These are phyloP conservation scores for Cordyceps pruinosa DNA, from an alignment of 2,329 filamentous ascomycete genomes.

Conservation along the genomic window DNA sequence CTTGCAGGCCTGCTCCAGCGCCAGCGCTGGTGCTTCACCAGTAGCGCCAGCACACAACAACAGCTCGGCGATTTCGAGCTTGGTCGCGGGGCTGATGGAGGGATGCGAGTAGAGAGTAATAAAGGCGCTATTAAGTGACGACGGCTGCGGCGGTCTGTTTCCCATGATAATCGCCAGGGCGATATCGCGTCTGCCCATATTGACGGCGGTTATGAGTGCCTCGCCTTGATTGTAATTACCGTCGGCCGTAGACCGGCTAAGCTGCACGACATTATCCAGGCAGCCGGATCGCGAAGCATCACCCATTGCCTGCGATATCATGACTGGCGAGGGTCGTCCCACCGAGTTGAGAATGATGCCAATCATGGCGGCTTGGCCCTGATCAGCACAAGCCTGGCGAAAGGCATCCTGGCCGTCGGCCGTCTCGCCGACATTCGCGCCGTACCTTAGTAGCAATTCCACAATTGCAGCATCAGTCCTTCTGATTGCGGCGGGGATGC, in stretches of 20 bases:
- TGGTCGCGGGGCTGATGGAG: conserved; percentile 41
- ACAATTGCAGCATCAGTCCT: conserved; percentile 36
- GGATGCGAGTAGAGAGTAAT: conserved; percentile 38
- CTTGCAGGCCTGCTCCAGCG: conserved; percentile 41
- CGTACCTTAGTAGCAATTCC: conserved; percentile 43
- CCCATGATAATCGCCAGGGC: conserved; percentile 48
- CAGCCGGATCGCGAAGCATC: conserved; percentile 45
- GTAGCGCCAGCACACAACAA: conserved; percentile 52
- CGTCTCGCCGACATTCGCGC: conserved; percentile 41
- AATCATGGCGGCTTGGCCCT: conserved; percentile 39
- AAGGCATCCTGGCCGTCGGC: conserved; percentile 48
- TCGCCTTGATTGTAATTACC: conserved; percentile 45
- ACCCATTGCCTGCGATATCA: conserved; percentile 44
- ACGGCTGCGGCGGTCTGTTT: conserved; percentile 41
- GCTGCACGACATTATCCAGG: conserved; percentile 41
- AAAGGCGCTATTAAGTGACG: conserved; percentile 45
- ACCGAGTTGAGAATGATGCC: conserved; percentile 43
- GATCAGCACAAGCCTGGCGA: conserved; percentile 41
- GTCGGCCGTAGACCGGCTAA: conserved; percentile 48
- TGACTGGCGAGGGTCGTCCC: conserved; percentile 35
- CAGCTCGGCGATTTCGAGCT: conserved; percentile 46
- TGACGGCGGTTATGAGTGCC: conserved; percentile 44
- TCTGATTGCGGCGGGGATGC: conserved; percentile 43
- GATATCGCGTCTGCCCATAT: conserved; percentile 44
- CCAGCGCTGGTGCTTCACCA: conserved; percentile 42